Evolutionary conservation across 2,329 filamentous ascomycete species (phyloP).

Genomic region (Chrysosporium keratinophilum): DNA sequence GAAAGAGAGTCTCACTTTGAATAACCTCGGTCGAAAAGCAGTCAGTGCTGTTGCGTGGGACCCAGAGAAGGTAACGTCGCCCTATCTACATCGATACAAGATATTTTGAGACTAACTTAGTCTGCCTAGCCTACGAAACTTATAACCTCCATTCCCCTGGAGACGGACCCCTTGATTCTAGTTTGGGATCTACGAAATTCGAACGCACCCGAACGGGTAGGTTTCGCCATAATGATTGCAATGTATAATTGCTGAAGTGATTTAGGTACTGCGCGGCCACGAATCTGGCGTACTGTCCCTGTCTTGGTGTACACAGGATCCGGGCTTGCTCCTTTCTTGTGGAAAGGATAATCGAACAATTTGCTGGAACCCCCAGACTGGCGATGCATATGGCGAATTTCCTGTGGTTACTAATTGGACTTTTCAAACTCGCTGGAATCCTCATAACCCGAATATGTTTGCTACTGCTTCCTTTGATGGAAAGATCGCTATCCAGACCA

Average conservation of each 20-base stretch:
- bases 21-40: conserved; percentile 76
- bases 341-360: conserved; percentile 95
- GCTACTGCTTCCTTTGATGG: conserved; percentile 96
- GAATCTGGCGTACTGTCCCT: conserved; percentile 87
- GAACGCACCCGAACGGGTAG: conserved; percentile 68
- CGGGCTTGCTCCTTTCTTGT: conserved; percentile 77
- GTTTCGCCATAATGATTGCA: conserved; percentile 11
- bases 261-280: conserved; percentile 72
- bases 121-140: conserved; percentile 65
- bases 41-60: conserved; percentile 97
- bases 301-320: conserved; percentile 90
- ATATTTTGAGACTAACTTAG: neutral
- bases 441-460: conserved; percentile 79
- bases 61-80: conserved; percentile 58
- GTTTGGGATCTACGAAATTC: conserved; percentile 95
- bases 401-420: conserved; percentile 99
- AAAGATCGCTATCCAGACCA: conserved; percentile 84
- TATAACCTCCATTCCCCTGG: conserved; percentile 80
- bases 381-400: conserved; percentile 79
- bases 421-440: conserved; percentile 89
- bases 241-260: conserved; percentile 15
- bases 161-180: conserved; percentile 75
- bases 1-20: conserved; percentile 91
- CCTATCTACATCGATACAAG: neutral
- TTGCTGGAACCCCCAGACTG: conserved; percentile 91